These are phyloP conservation scores for Ophiostoma himal-ulmi DNA, from an alignment of 2,329 filamentous ascomycete species.

Conservation along the genomic window DNA sequence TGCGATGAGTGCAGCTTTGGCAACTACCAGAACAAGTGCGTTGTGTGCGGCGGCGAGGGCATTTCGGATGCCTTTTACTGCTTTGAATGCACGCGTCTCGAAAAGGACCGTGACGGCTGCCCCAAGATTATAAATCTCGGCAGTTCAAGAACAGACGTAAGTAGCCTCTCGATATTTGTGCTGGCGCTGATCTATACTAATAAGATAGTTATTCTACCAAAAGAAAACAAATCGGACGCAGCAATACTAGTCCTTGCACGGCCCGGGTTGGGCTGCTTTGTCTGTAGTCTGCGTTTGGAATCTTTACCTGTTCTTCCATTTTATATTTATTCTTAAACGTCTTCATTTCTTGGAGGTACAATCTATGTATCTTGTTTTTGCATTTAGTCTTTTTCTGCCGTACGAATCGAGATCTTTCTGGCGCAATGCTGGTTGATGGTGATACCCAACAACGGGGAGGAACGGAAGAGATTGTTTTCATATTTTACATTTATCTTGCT, in stretches of 20 bases:
- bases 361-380: neutral
- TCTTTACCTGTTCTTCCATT: neutral
- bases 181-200: slow-evolving; percentile 11
- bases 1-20: slow-evolving; percentile 99
- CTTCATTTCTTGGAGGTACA: neutral
- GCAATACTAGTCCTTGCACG: slow-evolving; percentile 46
- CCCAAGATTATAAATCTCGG: slow-evolving; percentile 99
- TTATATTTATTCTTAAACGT: too few species aligned
- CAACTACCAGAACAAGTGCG: slow-evolving; percentile 99
- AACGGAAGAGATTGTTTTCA: neutral
- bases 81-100: slow-evolving; percentile 93
- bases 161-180: slow-evolving; percentile 29
- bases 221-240: slow-evolving; percentile 60
- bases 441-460: neutral
- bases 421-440: neutral
- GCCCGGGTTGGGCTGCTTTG: slow-evolving; percentile 45
- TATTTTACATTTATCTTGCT: neutral
- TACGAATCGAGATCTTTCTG: neutral
- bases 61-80: slow-evolving; percentile 99
- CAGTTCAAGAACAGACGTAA: slow-evolving; percentile 86
- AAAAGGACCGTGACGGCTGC: slow-evolving; percentile 95
- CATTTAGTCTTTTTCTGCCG: neutral
- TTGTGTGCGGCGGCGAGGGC: slow-evolving; percentile 91
- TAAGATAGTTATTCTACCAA: slow-evolving; percentile 54
- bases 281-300: neutral